Conservation (phyloP, 176 grass and related monocot genomes). For the Aegilops bicornis region DNA sequence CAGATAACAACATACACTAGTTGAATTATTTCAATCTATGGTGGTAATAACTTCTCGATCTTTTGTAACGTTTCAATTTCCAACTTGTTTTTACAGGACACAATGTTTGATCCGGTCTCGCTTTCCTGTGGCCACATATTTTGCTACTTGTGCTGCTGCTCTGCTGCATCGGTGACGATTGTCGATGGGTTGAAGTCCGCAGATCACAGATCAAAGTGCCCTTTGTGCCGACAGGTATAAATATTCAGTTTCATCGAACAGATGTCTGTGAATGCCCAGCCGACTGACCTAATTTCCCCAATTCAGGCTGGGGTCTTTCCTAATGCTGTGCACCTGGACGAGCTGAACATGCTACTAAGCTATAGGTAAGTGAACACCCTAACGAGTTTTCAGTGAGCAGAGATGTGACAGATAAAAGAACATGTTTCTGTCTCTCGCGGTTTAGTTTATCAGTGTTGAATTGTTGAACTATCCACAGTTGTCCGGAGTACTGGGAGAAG, state of each 20-base stretch:
- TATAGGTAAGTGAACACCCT: constrained; percentile 44
- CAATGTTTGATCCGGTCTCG: constrained; percentile 68
- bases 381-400: background rate
- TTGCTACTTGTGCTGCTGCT: constrained; percentile 82
- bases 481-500: constrained; percentile 76
- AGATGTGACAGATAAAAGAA: background rate
- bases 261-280: background rate
- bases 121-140: constrained; percentile 89
- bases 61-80: background rate
- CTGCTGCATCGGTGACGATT: constrained; percentile 72
- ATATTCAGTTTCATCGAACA: background rate
- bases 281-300: background rate
- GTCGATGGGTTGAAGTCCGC: constrained; percentile 69
- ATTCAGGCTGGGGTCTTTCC: constrained; percentile 69
- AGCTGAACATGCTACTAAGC: constrained; percentile 71
- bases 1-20: background rate
- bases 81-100: constrained; percentile 44
- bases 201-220: constrained; percentile 65
- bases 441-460: background rate
- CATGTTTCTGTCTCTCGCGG: background rate
- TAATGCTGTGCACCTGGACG: constrained; percentile 66
- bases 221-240: constrained; percentile 68
- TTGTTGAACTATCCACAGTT: constrained; percentile 42
- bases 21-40: background rate
- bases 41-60: background rate